A percentile compares a stretch with the other conserved stretches of the same genome.
Conservation (phyloP, 1,284 basidiomycete species). For the Trichosporon faecale region DNA sequence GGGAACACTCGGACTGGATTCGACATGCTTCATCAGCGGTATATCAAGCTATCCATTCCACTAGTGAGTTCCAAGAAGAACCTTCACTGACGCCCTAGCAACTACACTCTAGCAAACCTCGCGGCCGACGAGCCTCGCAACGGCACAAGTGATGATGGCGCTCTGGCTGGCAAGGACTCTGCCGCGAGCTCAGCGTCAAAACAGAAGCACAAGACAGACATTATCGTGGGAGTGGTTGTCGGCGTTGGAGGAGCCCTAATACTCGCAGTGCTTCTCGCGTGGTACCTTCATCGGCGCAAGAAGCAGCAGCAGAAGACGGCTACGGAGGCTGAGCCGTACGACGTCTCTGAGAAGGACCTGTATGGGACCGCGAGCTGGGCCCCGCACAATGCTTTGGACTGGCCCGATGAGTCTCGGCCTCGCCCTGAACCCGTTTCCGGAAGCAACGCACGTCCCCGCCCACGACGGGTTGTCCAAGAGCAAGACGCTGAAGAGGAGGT, state of each 20-base stretch:
- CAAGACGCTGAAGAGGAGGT: background rate
- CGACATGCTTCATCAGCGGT: background rate
- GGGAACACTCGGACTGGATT: background rate
- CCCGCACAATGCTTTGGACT: background rate
- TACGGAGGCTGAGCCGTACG: background rate
- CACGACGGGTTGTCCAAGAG: background rate
- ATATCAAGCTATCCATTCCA: background rate
- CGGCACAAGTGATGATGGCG: too few species aligned
- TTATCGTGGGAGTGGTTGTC: background rate
- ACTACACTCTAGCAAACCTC: background rate
- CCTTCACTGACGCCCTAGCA: background rate
- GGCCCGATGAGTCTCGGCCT: too few species aligned
- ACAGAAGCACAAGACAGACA: background rate
- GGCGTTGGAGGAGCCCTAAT: background rate
- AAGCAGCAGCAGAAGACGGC: background rate
- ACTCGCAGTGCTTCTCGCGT: background rate
- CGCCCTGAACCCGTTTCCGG: too few species aligned
- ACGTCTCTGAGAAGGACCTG: background rate
- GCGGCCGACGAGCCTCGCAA: too few species aligned
- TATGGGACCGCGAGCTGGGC: background rate
- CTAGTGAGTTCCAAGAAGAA: background rate
- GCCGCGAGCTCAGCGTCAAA: too few species aligned
- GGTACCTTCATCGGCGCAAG: background rate
- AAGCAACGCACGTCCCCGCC: background rate
- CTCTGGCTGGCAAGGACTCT: too few species aligned